Conservation (phyloP, 2,329 filamentous ascomycete genomes). For the Ophiocordyceps camponoti-rufipedis region DNA sequence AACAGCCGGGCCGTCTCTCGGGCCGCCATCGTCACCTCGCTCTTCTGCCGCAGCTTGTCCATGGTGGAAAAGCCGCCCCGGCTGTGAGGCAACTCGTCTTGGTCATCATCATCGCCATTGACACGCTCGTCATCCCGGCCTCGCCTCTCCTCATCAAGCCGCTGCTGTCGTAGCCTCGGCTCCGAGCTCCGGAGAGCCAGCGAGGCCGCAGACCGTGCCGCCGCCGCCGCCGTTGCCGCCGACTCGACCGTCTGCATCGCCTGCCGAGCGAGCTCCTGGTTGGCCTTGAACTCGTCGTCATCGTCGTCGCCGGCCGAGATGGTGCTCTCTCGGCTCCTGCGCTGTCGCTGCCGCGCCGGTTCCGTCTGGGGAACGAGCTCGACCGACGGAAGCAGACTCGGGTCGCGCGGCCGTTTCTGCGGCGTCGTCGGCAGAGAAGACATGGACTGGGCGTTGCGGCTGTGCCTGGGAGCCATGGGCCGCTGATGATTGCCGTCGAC, state of each 20-base stretch:
- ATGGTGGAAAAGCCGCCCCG: slow-evolving; percentile 41
- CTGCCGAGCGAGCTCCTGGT: slow-evolving; percentile 36
- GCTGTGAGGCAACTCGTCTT: slow-evolving; percentile 44
- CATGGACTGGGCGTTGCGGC: slow-evolving; percentile 61
- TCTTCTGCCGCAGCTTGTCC: too few species aligned
- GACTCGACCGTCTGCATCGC: slow-evolving; percentile 35
- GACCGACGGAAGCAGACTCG: slow-evolving; percentile 40
- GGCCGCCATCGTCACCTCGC: too few species aligned
- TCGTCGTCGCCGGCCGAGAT: slow-evolving; percentile 46
- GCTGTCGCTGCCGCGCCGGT: slow-evolving; percentile 19
- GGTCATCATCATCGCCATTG: slow-evolving; percentile 6
- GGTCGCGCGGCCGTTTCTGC: slow-evolving; percentile 29
- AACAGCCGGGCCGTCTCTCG: slow-evolving; percentile 23
- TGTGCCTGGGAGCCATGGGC: slow-evolving; percentile 38
- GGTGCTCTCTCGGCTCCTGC: slow-evolving; percentile 67
- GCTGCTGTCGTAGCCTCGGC: slow-evolving; percentile 5
- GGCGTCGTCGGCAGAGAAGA: slow-evolving; percentile 74
- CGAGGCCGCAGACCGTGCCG: slow-evolving; percentile 11
- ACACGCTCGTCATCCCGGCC: slow-evolving; percentile 6
- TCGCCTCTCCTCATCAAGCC: slow-evolving; percentile 9
- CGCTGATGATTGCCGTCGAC: slow-evolving; percentile 31
- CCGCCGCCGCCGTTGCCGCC: slow-evolving; percentile 22
- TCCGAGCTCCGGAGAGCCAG: slow-evolving; percentile 10
- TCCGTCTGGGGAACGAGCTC: slow-evolving; percentile 44
- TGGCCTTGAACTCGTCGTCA: slow-evolving; percentile 6